Base-by-base conservation (phyloP, 1,139 yeast genomes). In the Yarrowia galli region DNA sequence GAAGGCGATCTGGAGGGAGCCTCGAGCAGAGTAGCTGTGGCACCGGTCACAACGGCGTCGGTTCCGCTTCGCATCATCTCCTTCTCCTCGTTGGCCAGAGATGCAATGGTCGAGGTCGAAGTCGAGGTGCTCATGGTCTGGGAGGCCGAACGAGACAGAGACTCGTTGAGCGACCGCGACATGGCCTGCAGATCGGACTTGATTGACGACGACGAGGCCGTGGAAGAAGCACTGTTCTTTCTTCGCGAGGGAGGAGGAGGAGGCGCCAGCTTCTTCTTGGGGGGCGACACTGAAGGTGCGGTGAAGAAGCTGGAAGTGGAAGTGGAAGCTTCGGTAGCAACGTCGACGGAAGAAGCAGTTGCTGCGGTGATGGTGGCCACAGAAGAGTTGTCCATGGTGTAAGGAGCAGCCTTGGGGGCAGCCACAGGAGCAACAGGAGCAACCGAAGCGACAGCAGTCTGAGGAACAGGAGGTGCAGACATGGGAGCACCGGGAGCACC, bases 161-260 rank as follows among this genome's bases (percentile, higher is more conserved):
- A 43, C 64, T 58, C 51, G 36, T 58, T 58, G 32, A 58, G 64
- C 16, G 51, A 32, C 23, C 64, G 64, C 10, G 64, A 58, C 64
- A 58, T 58, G 49, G 49, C 51, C 51, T 58, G 64, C 28, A 58
- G 64, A 20, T 58, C 64, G 32, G 51, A 28, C 51, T 58, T 58
- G 64, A 58, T 58, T 25, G 48, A 43, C 28, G 48, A 3, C n/a
- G 48, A 43, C 16, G 63, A 40, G 15, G 38, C 25, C 16, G 22
- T n/a, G 20, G 49, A 42, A 3, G 51, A n/a, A 10, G 20, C 18
- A 7, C 22, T 20, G 60, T 53, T 53, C 60, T 53, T 36, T 15
- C 64, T 42, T 32, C 64, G 49, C 9, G 64, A 58, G 8, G 64
- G 64, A 22, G 64, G 64, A 43, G 64, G 64, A 43, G 64, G 64